phyloP scores from a whole-genome alignment of 2,329 filamentous ascomycete species.

The Colletotrichum liaoningense region DNA sequence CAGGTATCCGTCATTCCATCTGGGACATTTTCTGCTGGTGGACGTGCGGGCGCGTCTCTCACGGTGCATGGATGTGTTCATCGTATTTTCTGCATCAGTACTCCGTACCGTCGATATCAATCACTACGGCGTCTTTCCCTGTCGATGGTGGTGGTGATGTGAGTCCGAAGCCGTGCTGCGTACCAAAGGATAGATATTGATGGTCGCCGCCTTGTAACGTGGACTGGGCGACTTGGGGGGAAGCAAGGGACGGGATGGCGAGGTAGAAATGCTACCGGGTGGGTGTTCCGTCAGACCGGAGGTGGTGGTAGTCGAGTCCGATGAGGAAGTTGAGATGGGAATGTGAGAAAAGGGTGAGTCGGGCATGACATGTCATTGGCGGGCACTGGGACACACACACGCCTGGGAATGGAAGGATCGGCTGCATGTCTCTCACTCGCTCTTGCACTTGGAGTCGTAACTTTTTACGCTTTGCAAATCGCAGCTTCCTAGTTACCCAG shows the following conservation, averaged over 20 bases:
- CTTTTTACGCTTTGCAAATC: too few relatives aligned
- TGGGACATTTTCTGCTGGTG: not conserved
- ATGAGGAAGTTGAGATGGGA: not conserved
- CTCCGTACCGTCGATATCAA: too few relatives aligned
- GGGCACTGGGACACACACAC: not conserved
- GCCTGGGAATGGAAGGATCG: not conserved
- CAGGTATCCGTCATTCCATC: slow-evolving; percentile 12
- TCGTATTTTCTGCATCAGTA: not conserved
- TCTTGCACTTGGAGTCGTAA: not conserved
- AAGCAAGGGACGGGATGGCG: not conserved
- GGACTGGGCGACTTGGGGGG: not conserved
- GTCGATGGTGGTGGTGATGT: too few relatives aligned
- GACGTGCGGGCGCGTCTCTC: not conserved
- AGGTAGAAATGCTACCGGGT: slow-evolving; percentile 3
- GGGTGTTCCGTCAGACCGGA: slow-evolving; percentile 3
- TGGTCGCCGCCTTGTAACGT: not conserved
- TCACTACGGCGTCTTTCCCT: too few relatives aligned
- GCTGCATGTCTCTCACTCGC: not conserved
- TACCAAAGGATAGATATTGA: too few relatives aligned
- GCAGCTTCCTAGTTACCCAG: too few relatives aligned
- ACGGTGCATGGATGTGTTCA: not conserved
- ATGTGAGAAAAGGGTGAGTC: not conserved
- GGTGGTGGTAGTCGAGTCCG: not conserved
- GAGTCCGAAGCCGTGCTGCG: too few relatives aligned
- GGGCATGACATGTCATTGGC: not conserved